Evolutionary conservation across 768 basidiomycete genomes (phyloP), one percentile per base, ranked within the genome.

Genomic region (Leucosporidium creatinivorum): DNA sequence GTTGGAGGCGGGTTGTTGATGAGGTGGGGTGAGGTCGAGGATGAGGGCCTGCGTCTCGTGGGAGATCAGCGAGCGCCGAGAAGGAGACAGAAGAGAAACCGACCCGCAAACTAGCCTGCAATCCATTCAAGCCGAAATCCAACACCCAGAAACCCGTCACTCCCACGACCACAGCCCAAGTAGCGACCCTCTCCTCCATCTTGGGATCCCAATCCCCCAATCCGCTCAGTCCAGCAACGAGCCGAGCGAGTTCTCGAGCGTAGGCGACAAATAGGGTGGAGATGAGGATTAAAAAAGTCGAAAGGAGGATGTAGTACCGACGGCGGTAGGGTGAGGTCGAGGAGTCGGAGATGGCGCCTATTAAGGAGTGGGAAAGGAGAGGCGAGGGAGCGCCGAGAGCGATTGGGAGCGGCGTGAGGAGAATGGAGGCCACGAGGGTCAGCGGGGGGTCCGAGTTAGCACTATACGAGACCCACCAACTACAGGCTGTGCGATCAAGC

Each of bases 121-220:
- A 79, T 6, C 91, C 96, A 77, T 99, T 99, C 66, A 99, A 83
- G n/a, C 92, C 90, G 76, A 99, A 99, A 78, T 99, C 96, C 44
- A 99, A 82, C 58, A 93, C 78, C 76, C 96, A 99, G 80, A 99
- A 98, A 0, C 89, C 87, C 28, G 87, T 81, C 31, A 99, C 84
- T 2, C 93, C 96, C 60, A 97, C 84, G 59, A 82, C 85, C 65
- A 98, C 94, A 17, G 92, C 85, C 31, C 84, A 85, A 70, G 82
- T 84, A 49, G 83, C 79, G 23, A 84, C 86, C 88, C 91, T 69
- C 25, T 56, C 91, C 72, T 83, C 81, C 52, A 81, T 80, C 63
- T 81, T 81, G 17, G 92, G 88, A 76, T 93, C 89, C 91, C 91
- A 92, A 75, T 91, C 90, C 5, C 90, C 91, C 48, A 80, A 84